These are phyloP conservation scores for Isabelozyma gotoi DNA, from an alignment of 805 yeast species.

Conservation along the genomic window DNA sequence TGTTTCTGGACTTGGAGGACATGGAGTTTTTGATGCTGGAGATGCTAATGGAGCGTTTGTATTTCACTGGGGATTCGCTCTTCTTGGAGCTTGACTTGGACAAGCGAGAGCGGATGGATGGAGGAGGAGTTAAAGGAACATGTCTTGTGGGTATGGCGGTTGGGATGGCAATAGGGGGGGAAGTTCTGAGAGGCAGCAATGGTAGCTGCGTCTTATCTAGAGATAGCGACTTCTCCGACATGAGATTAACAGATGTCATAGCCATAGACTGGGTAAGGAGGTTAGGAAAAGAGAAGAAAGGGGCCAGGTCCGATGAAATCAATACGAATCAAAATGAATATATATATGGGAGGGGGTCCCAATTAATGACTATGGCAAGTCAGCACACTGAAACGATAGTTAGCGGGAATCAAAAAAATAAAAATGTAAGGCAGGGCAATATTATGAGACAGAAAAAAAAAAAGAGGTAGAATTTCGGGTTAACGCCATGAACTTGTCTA, in stretches of 20 bases:
- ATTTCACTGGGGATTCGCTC: no score
- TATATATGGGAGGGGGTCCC: no score
- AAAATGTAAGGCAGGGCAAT: no score
- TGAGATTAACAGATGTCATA: neutral
- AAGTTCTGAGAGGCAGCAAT: neutral
- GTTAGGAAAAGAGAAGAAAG: no score
- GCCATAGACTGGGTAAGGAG: neutral
- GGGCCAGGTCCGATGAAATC: no score
- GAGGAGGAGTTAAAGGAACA: neutral
- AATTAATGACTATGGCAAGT: no score
- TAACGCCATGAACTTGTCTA: no score
- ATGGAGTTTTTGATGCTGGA: conserved; percentile 6
- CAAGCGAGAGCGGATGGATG: neutral
- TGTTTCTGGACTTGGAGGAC: neutral
- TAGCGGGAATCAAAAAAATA: no score
- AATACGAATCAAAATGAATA: no score
- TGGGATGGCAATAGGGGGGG: neutral
- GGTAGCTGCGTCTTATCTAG: neutral
- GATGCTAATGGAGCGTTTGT: conserved; percentile 6
- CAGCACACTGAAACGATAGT: no score
- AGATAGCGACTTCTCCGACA: neutral
- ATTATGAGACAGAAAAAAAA: no score
- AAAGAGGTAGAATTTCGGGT: no score
- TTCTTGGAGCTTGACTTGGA: neutral
- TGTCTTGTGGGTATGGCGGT: neutral